These are phyloP conservation scores for Apophysomyces ossiformis DNA, from an alignment of 371 early-diverging fungal species.

Conservation along the genomic window DNA sequence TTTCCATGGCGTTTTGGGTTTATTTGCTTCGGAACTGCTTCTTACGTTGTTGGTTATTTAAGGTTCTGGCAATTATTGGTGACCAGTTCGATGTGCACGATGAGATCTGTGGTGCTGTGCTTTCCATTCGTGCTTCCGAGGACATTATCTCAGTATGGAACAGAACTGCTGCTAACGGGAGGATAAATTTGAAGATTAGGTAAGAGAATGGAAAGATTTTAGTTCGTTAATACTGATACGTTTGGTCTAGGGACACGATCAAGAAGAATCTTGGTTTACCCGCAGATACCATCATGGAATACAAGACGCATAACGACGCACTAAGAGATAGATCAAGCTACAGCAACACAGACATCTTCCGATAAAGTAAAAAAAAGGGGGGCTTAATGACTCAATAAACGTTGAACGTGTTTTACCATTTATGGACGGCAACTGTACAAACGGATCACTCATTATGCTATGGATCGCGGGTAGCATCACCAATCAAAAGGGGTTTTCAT, in stretches of 20 bases:
- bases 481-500: too few relatives aligned
- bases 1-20: too few relatives aligned
- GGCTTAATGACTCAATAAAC: background rate
- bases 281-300: conserved; percentile 89
- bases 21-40: background rate
- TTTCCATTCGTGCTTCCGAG: conserved; percentile 92
- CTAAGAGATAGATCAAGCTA: conserved; percentile 89
- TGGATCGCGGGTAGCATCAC: too few relatives aligned
- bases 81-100: conserved; percentile 89
- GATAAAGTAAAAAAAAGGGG: conserved; percentile 38
- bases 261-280: conserved; percentile 86
- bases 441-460: too few relatives aligned
- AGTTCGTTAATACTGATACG: background rate
- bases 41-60: background rate
- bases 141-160: conserved; percentile 98
- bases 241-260: conserved; percentile 75
- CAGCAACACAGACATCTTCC: conserved; percentile 85
- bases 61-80: conserved; percentile 90
- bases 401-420: too few relatives aligned
- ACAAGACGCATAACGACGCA: conserved; percentile 93
- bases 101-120: conserved; percentile 95
- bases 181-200: conserved; percentile 84
- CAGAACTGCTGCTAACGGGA: conserved; percentile 80
- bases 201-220: conserved; percentile 19
- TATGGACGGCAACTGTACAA: too few relatives aligned